Percentiles rank a stretch among this genome's conserved stretches.
Evolutionary conservation across 352 stramenopile genomes (phyloP).

Genomic region (Globisporangium spinosum): DNA sequence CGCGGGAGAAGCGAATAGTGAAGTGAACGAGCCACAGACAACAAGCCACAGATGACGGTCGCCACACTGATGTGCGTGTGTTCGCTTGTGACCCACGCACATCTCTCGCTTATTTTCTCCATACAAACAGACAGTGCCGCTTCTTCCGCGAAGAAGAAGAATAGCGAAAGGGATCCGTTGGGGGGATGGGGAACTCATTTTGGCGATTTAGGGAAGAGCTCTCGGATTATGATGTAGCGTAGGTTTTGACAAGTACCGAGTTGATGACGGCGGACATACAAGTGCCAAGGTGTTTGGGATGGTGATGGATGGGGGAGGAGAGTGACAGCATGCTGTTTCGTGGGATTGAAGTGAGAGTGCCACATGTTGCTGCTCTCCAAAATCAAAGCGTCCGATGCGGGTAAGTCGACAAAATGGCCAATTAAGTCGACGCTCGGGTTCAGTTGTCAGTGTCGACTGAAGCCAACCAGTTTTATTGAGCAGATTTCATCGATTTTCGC

Average conservation of each 20-base stretch:
- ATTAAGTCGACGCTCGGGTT: no score
- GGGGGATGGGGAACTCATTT: not conserved
- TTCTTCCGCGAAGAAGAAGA: not conserved
- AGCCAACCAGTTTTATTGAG: no score
- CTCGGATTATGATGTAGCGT: not conserved
- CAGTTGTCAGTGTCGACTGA: no score
- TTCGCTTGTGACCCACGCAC: not conserved
- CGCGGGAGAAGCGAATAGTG: not conserved
- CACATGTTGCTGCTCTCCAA: not conserved
- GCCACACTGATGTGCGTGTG: not conserved
- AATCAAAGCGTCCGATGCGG: not conserved
- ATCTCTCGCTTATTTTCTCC: not conserved
- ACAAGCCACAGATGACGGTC: not conserved
- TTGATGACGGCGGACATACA: not conserved
- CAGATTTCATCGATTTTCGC: no score
- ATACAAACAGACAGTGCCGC: not conserved
- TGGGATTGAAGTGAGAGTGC: not conserved
- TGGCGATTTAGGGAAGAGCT: not conserved
- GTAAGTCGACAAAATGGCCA: no score
- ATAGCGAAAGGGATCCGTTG: constrained; percentile 1
- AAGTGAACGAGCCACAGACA: not conserved
- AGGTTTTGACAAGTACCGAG: not conserved
- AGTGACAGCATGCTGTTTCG: not conserved
- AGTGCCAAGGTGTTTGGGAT: no score
- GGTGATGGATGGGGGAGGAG: no score